These are phyloP conservation scores for Prunella vulgaris DNA, from an alignment of 257 asterid species.

Conservation along the genomic window DNA sequence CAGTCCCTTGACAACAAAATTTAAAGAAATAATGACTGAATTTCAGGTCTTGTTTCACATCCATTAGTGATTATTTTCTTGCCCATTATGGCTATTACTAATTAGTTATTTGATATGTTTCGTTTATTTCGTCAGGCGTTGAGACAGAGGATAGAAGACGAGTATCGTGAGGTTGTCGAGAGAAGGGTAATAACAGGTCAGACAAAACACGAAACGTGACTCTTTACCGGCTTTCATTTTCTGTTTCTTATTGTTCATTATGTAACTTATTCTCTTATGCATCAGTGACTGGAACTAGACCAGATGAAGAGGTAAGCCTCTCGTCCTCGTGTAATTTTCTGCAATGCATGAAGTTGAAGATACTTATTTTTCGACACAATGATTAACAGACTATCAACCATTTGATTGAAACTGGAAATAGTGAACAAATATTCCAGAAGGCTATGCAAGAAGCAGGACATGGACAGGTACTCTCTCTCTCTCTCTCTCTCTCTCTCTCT, in stretches of 20 bases:
- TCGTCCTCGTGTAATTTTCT: constrained; percentile 1
- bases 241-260: neutral
- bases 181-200: constrained; percentile 83
- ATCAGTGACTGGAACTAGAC: constrained; percentile 77
- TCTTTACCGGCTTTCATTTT: neutral
- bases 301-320: constrained; percentile 74
- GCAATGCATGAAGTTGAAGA: neutral
- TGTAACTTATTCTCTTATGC: constrained; percentile 10
- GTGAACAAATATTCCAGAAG: constrained; percentile 82
- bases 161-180: constrained; percentile 92
- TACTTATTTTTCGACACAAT: constrained; percentile 18
- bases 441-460: constrained; percentile 81
- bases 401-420: constrained; percentile 77
- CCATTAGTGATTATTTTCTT: neutral
- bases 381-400: constrained; percentile 67
- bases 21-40: constrained; percentile 69
- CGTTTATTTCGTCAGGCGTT: constrained; percentile 38
- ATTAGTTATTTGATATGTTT: neutral
- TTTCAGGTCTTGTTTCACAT: constrained; percentile 51
- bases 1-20: constrained; percentile 71
- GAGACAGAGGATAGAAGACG: constrained; percentile 72
- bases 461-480: constrained; percentile 63
- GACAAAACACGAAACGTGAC: too few relatives aligned
- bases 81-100: neutral
- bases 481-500: too few relatives aligned